Evolutionary conservation across 192 early-diverging fungal genomes (phyloP).

Genomic region (Coemansia sp.): DNA sequence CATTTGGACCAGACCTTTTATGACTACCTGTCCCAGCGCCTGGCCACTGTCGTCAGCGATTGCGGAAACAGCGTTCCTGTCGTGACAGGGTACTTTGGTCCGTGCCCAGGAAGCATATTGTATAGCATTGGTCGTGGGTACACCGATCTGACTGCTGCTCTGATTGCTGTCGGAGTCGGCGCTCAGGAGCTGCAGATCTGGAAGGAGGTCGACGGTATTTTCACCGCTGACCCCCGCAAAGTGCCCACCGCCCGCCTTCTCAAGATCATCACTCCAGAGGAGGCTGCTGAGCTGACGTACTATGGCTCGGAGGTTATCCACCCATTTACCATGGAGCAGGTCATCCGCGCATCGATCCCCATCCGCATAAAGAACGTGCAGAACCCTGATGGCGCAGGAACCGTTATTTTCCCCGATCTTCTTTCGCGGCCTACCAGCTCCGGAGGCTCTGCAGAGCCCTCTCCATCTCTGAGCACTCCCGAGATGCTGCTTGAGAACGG

Average conservation of each 20-base stretch:
- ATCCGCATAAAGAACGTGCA: slow-evolving; percentile 99
- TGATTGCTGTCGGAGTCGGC: slow-evolving; percentile 84
- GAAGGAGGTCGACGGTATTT: slow-evolving; percentile 99
- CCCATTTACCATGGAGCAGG: slow-evolving; percentile 99
- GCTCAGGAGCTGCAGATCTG: slow-evolving; percentile 96
- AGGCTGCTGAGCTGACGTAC: slow-evolving; percentile 97
- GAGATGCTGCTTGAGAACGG: slow-evolving; percentile 70
- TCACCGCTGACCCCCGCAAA: slow-evolving; percentile 98
- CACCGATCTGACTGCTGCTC: slow-evolving; percentile 95
- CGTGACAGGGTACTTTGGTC: slow-evolving; percentile 97
- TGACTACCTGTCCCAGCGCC: slow-evolving; percentile 77
- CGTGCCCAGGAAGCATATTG: slow-evolving; percentile 90
- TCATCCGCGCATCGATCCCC: slow-evolving; percentile 93
- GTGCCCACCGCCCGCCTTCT: slow-evolving; percentile 82
- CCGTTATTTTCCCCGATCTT: slow-evolving; percentile 88
- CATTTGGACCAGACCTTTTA: slow-evolving; percentile 94
- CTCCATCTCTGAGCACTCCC: slow-evolving; percentile 58
- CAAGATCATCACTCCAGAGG: slow-evolving; percentile 93
- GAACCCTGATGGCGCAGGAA: slow-evolving; percentile 88
- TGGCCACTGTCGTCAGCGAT: slow-evolving; percentile 61
- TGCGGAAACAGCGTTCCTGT: slow-evolving; percentile 78
- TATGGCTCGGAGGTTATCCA: slow-evolving; percentile 96
- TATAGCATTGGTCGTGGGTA: slow-evolving; percentile 94
- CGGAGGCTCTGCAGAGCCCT: slow-evolving; percentile 54
- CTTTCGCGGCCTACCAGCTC: slow-evolving; percentile 55